These are phyloP conservation scores for Cryphonectria carpinicola DNA, from an alignment of 2,329 filamentous ascomycete species.

Conservation along the genomic window DNA sequence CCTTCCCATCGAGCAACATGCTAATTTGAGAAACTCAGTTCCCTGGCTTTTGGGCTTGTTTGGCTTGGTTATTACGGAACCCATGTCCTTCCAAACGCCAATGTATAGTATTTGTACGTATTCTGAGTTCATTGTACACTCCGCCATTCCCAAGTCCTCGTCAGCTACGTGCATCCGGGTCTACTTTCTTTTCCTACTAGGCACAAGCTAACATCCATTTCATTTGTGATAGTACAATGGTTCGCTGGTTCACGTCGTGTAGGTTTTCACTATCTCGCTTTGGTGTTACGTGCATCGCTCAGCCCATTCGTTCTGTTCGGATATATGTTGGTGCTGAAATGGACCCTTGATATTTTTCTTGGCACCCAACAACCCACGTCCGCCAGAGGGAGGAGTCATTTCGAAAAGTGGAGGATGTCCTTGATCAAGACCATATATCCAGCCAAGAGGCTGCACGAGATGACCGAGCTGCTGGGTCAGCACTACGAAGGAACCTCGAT, in stretches of 20 bases:
- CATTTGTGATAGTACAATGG: conserved; percentile 40
- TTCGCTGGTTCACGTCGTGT: conserved; percentile 52
- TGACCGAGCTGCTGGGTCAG: conserved; percentile 55
- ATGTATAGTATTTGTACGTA: conserved; percentile 45
- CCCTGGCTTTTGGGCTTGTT: conserved; percentile 51
- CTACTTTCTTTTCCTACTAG: neutral
- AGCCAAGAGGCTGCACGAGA: conserved; percentile 46
- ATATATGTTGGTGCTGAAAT: conserved; percentile 46
- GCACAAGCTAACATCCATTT: neutral
- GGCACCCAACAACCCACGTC: conserved; percentile 43
- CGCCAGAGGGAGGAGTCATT: conserved; percentile 38
- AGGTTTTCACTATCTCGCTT: conserved; percentile 54
- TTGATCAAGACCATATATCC: conserved; percentile 52
- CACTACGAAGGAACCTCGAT: conserved; percentile 60
- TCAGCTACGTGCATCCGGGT: neutral
- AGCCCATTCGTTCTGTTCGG: conserved; percentile 51
- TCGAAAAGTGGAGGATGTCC: conserved; percentile 49
- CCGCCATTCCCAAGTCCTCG: neutral
- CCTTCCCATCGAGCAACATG: neutral
- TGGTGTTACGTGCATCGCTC: conserved; percentile 44
- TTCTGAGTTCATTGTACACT: neutral
- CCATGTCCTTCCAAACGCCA: conserved; percentile 38
- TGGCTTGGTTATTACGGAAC: conserved; percentile 48
- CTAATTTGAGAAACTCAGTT: conserved; percentile 26
- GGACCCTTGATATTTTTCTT: conserved; percentile 44